A percentile compares a stretch with the other conserved stretches of the same genome.
phyloP scores from a whole-genome alignment of 257 asterid species.

The Ilex asprella region DNA sequence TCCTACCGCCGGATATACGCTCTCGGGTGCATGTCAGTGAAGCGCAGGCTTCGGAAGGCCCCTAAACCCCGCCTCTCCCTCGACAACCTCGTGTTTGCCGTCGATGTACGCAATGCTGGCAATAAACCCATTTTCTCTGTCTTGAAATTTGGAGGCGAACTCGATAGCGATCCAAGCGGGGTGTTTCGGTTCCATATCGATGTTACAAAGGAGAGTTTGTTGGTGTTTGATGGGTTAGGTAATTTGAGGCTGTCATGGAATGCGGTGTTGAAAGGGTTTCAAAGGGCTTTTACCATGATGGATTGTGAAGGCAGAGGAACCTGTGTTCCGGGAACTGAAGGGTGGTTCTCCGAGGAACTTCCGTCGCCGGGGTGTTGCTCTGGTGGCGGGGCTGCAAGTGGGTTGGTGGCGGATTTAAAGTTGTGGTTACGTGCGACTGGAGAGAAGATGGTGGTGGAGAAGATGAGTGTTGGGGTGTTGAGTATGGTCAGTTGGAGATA shows the following conservation, averaged over 20 bases:
- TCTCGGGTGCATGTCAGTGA: constrained; percentile 44
- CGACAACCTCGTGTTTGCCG: constrained; percentile 31
- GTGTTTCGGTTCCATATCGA: constrained; percentile 52
- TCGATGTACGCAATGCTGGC: constrained; percentile 29
- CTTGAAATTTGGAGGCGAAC: constrained; percentile 26
- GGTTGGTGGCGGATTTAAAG: constrained; percentile 73
- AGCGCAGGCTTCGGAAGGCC: constrained; percentile 38
- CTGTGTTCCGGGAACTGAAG: constrained; percentile 69
- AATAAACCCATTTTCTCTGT: constrained; percentile 18
- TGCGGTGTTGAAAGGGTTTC: constrained; percentile 50
- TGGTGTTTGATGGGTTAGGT: constrained; percentile 24
- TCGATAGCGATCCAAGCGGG: constrained; percentile 19
- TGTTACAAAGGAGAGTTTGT: constrained; percentile 4
- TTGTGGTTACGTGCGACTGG: constrained; percentile 41
- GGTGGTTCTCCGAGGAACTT: constrained; percentile 84
- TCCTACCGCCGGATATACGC: constrained; percentile 47
- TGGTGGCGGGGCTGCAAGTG: constrained; percentile 32
- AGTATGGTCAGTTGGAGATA: constrained; percentile 81
- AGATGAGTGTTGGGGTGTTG: constrained; percentile 65
- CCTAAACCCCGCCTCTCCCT: constrained; percentile 42
- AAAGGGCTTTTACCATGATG: constrained; percentile 55
- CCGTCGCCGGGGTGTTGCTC: constrained; percentile 62
- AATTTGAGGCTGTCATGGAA: constrained; percentile 54
- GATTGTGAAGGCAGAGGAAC: constrained; percentile 68
- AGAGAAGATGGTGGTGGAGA: constrained; percentile 58